Percentiles rank a stretch among this genome's conserved stretches.
Evolutionary conservation across 2,329 filamentous ascomycete species (phyloP).

Genomic region (Pestalotiopsis sp.): DNA sequence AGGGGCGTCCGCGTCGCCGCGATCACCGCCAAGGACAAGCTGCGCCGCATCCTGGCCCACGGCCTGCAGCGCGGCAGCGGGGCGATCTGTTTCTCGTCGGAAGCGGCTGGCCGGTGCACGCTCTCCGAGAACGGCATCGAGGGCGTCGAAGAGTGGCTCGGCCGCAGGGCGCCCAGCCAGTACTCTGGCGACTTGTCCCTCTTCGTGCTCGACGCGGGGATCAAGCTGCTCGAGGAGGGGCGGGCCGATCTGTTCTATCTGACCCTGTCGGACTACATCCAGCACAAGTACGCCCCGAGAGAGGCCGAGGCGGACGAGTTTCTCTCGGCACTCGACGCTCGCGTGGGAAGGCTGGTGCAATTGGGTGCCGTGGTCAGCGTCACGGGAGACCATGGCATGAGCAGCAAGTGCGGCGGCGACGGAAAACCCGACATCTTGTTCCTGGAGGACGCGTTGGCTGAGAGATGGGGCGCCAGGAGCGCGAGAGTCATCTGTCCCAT

Average conservation of each 20-base stretch:
- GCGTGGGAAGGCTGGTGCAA: constrained; percentile 31
- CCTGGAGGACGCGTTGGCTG: constrained; percentile 37
- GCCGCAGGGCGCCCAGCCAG: constrained; percentile 35
- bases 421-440: constrained; percentile 40
- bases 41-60: constrained; percentile 40
- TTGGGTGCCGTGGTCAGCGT: constrained; percentile 38
- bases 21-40: constrained; percentile 46
- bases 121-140: constrained; percentile 19
- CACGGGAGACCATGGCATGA: constrained; percentile 47
- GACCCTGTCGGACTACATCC: constrained; percentile 45
- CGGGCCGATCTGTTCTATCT: constrained; percentile 42
- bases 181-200: constrained; percentile 45
- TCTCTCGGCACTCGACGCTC: constrained; percentile 33
- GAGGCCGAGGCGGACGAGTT: constrained; percentile 38
- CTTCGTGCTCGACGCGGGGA: constrained; percentile 43
- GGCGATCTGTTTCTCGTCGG: constrained; percentile 40
- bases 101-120: constrained; percentile 36
- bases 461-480: constrained; percentile 28
- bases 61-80: constrained; percentile 26
- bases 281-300: constrained; percentile 42
- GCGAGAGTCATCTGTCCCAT: constrained; percentile 45
- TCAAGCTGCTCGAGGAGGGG: constrained; percentile 40
- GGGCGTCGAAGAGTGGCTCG: constrained; percentile 31
- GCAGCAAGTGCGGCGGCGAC: constrained; percentile 34
- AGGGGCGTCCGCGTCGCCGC: constrained; percentile 41